phyloP scores from a whole-genome alignment of 768 basidiomycete species.

The Calocera cornea region DNA sequence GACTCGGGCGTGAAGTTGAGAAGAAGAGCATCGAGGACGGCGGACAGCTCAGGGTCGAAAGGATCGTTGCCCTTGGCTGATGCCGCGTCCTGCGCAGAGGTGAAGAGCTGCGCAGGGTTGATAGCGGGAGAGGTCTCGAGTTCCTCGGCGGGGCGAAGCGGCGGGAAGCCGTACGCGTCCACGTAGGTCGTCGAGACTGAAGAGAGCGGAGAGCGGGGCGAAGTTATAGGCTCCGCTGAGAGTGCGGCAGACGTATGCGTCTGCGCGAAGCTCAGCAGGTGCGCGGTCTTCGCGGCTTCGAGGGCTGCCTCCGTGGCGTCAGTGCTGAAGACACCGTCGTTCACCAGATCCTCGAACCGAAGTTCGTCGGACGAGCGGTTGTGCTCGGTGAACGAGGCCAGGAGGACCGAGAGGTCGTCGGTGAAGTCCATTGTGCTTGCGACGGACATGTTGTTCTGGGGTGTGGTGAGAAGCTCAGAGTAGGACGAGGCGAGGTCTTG shows the following conservation, averaged over 20 bases:
- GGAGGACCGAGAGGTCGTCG: constrained; percentile 2
- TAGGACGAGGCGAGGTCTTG: neutral
- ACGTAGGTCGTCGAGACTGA: neutral
- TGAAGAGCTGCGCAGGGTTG: constrained; percentile 4
- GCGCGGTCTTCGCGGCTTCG: neutral
- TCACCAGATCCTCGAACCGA: constrained; percentile 3
- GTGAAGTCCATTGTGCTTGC: neutral
- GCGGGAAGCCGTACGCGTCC: neutral
- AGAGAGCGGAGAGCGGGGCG: neutral
- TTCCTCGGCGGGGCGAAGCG: neutral
- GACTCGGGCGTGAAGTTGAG: neutral
- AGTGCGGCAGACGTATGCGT: neutral
- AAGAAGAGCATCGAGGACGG: neutral
- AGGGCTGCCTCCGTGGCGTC: neutral
- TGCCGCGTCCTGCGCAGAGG: neutral
- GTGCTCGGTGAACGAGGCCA: neutral
- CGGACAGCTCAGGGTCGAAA: neutral
- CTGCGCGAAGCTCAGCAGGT: constrained; percentile 1
- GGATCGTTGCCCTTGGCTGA: neutral
- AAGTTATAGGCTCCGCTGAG: neutral
- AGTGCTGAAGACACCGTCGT: neutral
- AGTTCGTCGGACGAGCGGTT: constrained; percentile 4
- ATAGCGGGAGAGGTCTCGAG: neutral
- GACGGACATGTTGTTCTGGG: neutral
- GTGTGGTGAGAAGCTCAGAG: neutral